Evolutionary conservation across 208 protist genomes (phyloP).

Genomic region (Histomonas meleagridis): DNA sequence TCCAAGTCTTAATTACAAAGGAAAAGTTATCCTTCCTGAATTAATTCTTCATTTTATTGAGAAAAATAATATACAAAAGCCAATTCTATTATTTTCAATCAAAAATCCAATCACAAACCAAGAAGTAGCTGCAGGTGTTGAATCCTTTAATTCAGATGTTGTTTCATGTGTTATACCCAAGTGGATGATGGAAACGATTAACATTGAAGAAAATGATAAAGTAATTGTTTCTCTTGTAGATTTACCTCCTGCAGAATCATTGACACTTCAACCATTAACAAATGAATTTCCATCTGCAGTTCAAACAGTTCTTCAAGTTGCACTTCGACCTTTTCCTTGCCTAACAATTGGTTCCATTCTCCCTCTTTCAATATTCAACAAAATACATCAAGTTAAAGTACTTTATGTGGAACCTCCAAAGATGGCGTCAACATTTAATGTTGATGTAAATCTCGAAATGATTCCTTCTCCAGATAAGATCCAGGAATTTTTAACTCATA

Average conservation of each 20-base stretch:
- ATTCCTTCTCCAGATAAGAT: neutral
- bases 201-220: slow-evolving; percentile 17
- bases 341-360: neutral
- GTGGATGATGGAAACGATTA: neutral
- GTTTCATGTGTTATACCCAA: neutral
- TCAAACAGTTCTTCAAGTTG: neutral
- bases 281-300: neutral
- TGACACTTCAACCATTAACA: neutral
- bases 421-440: neutral
- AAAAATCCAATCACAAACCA: neutral
- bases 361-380: neutral
- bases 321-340: neutral
- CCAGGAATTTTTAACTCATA: neutral
- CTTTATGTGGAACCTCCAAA: neutral
- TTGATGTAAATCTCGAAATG: neutral
- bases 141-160: neutral
- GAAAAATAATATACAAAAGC: neutral
- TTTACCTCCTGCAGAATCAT: neutral
- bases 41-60: neutral
- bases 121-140: neutral
- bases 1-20: neutral
- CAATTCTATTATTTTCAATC: neutral
- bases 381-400: neutral
- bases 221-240: neutral
- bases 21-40: neutral